Evolutionary conservation across 2,329 filamentous ascomycete genomes (phyloP), one percentile per base, ranked within the genome.

Genomic region (Chaetomium olivaceum): DNA sequence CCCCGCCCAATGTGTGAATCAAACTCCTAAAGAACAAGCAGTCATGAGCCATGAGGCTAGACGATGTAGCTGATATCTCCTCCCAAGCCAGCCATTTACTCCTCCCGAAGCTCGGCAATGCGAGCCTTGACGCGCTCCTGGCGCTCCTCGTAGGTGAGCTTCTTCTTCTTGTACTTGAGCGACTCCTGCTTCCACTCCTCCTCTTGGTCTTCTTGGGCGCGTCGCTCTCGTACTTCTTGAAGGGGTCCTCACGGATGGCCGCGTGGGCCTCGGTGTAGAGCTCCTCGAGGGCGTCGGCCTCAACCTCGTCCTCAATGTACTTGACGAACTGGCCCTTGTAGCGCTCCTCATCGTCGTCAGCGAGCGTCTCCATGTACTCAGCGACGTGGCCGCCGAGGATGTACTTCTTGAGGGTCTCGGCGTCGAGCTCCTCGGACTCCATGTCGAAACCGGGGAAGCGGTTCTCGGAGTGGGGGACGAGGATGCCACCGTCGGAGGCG

Each of bases 341-440:
- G 80, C 95, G 93, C 89, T 99, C 95, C 91, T 99, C 95, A 79
- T 99, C 95, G 80, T 99, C 95, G 77, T 99, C 95, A 83, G 95
- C 95, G 72, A 99, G 91, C 67, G 91, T 95, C 90, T 99, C 95
- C 95, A 99, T 99, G 90, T 99, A 99, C 89, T 99, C 95, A 75
- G 94, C 93, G 72, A 99, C 92, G 89, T 99, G 95, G 70, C 95
- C 94, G 79, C 87, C 95, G 82, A 92, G 94, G 87, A 99, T 99
- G 91, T 99, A 99, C 87, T 93, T 96, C 88, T 94, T 93, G 80
- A 99, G 92, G 74, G 88, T 91, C 82, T 99, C 95, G 77, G 93
- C 88, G 77, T 99, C 95, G 77, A 99, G 92, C 88, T 98, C 94
- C 91, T 99, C 93, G 81, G 85, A 83, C 87, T 99, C 95, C 36